phyloP scores from a whole-genome alignment of 2,329 filamentous ascomycete species.

The Claviceps sp. region DNA sequence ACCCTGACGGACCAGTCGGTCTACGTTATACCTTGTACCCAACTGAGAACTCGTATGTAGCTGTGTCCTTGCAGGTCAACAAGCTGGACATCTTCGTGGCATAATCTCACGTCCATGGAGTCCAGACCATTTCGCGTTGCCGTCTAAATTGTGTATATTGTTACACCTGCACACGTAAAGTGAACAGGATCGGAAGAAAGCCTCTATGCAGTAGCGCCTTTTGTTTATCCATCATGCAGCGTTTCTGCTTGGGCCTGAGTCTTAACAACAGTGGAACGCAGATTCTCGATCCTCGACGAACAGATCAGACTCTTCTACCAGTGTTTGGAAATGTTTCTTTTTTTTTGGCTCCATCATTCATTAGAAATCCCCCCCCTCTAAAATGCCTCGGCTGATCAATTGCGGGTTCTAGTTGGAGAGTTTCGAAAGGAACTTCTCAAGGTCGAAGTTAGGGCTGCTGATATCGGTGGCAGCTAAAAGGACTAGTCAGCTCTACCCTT shows the following conservation, averaged over 20 bases:
- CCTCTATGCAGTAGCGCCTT: constrained; percentile 35
- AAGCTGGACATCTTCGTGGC: background rate
- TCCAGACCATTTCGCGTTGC: constrained; percentile 6
- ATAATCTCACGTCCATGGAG: background rate
- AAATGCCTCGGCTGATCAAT: constrained; percentile 6
- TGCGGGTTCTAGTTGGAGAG: constrained; percentile 42
- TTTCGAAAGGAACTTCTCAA: constrained; percentile 69
- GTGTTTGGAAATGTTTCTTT: background rate
- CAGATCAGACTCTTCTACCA: background rate
- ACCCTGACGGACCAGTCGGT: background rate
- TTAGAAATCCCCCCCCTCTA: background rate
- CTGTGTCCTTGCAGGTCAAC: background rate
- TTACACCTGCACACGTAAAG: constrained; percentile 38
- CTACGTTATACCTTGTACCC: background rate
- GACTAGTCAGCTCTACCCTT: constrained; percentile 1
- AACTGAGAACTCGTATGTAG: background rate
- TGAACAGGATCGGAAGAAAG: constrained; percentile 31
- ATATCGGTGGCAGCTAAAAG: constrained; percentile 41
- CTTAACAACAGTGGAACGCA: constrained; percentile 1
- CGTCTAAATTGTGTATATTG: constrained; percentile 38
- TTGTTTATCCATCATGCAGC: constrained; percentile 23
- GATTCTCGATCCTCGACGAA: constrained; percentile 3
- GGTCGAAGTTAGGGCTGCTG: constrained; percentile 79
- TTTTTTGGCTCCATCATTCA: background rate
- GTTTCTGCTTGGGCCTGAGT: constrained; percentile 15